Evolutionary conservation across 768 basidiomycete genomes (phyloP).

Genomic region (Tephrocybe sp.): DNA sequence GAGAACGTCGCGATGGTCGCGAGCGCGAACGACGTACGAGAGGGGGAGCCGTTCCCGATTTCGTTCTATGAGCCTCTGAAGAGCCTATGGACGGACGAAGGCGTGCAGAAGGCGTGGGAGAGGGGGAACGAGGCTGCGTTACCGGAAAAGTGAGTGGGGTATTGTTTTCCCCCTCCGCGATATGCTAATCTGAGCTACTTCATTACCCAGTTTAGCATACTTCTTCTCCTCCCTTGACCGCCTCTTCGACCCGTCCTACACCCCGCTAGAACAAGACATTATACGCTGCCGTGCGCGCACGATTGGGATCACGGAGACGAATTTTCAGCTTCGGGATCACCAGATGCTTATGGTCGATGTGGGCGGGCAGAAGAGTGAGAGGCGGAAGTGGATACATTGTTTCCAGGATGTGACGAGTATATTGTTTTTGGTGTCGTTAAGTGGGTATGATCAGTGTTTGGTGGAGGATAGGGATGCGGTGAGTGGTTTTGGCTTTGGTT

Average conservation of each 20-base stretch:
- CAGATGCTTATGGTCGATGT: slow-evolving; percentile 94
- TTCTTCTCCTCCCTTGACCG: slow-evolving; percentile 81
- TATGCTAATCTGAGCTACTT: no score
- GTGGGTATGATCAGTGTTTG: slow-evolving; percentile 92
- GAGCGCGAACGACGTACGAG: slow-evolving; percentile 66
- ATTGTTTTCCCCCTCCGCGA: no score
- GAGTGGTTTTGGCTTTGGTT: slow-evolving; percentile 26
- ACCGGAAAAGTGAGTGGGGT: slow-evolving; percentile 75
- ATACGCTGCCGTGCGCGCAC: slow-evolving; percentile 84
- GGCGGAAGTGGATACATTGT: slow-evolving; percentile 93
- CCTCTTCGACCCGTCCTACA: slow-evolving; percentile 69
- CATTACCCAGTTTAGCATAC: slow-evolving; percentile 52
- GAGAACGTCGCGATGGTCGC: slow-evolving; percentile 62
- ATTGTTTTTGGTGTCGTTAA: slow-evolving; percentile 85
- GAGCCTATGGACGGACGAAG: slow-evolving; percentile 73
- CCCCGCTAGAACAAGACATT: slow-evolving; percentile 84
- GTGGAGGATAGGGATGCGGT: slow-evolving; percentile 92
- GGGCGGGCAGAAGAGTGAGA: slow-evolving; percentile 90
- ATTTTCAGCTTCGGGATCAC: slow-evolving; percentile 73
- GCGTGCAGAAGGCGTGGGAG: slow-evolving; percentile 71
- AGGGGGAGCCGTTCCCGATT: slow-evolving; percentile 77
- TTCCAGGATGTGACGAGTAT: slow-evolving; percentile 95
- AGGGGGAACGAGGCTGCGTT: slow-evolving; percentile 89
- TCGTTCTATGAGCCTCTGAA: slow-evolving; percentile 65
- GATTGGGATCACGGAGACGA: slow-evolving; percentile 88